These are phyloP conservation scores for Claviceps purpurea DNA, from an alignment of 2,329 filamentous ascomycete genomes.

Conservation along the genomic window DNA sequence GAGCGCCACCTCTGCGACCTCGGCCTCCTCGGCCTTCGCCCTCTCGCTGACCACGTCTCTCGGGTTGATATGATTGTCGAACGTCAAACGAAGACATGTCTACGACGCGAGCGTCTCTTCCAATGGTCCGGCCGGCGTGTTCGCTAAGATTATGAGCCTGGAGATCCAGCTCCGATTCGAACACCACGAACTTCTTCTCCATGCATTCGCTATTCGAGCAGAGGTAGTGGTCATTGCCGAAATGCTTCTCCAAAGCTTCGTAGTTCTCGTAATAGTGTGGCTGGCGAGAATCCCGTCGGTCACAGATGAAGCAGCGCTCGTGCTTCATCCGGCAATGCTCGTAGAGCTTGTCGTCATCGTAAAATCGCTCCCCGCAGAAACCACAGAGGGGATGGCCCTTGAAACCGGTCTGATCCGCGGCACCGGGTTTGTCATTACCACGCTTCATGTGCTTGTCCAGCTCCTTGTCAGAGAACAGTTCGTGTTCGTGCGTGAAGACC, in stretches of 20 bases:
- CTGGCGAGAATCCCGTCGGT: slow-evolving; percentile 52
- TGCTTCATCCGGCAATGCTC: slow-evolving; percentile 88
- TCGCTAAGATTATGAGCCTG: slow-evolving; percentile 83
- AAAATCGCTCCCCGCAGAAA: slow-evolving; percentile 86
- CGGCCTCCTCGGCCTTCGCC: slow-evolving; percentile 27
- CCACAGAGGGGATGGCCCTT: slow-evolving; percentile 89
- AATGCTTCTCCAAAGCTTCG: slow-evolving; percentile 73
- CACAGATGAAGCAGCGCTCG: slow-evolving; percentile 90
- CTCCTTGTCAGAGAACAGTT: slow-evolving; percentile 71
- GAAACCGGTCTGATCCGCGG: slow-evolving; percentile 87
- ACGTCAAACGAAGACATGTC: slow-evolving; percentile 81
- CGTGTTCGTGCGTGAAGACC: slow-evolving; percentile 95
- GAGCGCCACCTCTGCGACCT: slow-evolving; percentile 28
- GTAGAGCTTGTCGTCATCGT: slow-evolving; percentile 90
- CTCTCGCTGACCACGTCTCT: slow-evolving; percentile 24
- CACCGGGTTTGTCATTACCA: slow-evolving; percentile 82
- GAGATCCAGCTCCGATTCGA: slow-evolving; percentile 85
- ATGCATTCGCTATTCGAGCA: slow-evolving; percentile 77
- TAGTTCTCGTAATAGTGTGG: slow-evolving; percentile 92
- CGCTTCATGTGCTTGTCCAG: slow-evolving; percentile 78
- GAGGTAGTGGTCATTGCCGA: slow-evolving; percentile 72
- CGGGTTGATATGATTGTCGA: slow-evolving; percentile 55
- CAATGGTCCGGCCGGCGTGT: slow-evolving; percentile 74
- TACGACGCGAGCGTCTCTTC: slow-evolving; percentile 71
- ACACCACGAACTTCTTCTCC: slow-evolving; percentile 97